Percentiles rank a stretch among this genome's conserved stretches.
Conservation (phyloP, 441 rosid genomes). For the Manihot esculenta region DNA sequence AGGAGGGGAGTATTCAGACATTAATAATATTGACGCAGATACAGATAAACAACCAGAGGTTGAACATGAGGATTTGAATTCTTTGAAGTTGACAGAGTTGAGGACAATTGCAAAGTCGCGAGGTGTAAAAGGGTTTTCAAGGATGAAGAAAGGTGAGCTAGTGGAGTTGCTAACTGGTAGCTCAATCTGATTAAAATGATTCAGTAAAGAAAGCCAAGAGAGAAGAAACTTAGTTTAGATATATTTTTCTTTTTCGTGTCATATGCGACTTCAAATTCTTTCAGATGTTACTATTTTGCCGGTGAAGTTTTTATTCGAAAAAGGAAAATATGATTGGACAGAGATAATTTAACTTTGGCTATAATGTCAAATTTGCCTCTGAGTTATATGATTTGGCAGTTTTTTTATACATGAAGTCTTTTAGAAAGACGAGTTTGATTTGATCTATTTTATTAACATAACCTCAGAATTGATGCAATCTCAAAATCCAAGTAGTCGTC, state of each 20-base stretch:
- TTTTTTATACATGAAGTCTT: no score
- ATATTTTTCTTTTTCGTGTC: conserved; percentile 8
- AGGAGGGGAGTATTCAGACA: conserved; percentile 38
- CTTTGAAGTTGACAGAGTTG: conserved; percentile 58
- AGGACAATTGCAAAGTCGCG: conserved; percentile 68
- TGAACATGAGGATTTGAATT: conserved; percentile 43
- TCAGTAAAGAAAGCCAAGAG: conserved; percentile 7
- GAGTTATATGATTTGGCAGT: no score
- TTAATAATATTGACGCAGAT: conserved; percentile 36
- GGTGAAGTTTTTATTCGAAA: not conserved
- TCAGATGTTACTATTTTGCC: not conserved
- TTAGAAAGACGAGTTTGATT: no score
- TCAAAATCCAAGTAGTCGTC: no score
- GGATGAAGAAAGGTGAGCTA: conserved; percentile 69
- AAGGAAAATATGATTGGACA: not conserved
- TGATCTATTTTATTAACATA: no score
- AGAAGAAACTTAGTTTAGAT: conserved; percentile 2
- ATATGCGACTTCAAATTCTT: not conserved
- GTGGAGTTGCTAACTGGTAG: conserved; percentile 48
- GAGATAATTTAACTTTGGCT: no score
- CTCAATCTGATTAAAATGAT: conserved; percentile 23
- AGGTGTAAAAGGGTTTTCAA: conserved; percentile 70
- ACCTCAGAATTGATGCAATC: no score
- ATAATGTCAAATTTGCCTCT: no score
- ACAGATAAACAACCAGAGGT: conserved; percentile 19